A percentile compares a stretch with the other conserved stretches of the same genome.
phyloP scores from a whole-genome alignment of 257 asterid genomes.

The Przewalskia tangutica region DNA sequence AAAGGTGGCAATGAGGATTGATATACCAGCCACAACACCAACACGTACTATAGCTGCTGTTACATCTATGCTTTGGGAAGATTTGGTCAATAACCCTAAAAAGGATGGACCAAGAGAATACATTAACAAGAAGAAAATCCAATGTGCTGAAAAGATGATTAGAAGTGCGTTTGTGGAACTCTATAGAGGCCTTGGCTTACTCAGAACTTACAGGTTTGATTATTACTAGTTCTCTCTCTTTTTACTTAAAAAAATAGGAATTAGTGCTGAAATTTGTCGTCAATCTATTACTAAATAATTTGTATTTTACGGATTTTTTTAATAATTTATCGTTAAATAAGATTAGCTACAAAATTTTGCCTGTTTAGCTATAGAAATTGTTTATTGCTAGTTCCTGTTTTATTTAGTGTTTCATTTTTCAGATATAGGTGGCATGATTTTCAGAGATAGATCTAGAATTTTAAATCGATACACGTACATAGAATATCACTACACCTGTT shows the following conservation, averaged over 20 bases:
- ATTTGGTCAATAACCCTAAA: slow-evolving; percentile 52
- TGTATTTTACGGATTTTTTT: too few relatives aligned
- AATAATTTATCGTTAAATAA: too few relatives aligned
- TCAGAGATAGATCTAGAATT: neutral
- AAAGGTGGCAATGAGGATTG: slow-evolving; percentile 54
- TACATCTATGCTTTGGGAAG: slow-evolving; percentile 84
- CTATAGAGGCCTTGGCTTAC: slow-evolving; percentile 78
- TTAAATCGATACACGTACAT: neutral
- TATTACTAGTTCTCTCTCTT: too few relatives aligned
- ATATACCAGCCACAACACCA: slow-evolving; percentile 87
- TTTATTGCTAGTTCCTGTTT: neutral
- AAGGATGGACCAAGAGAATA: slow-evolving; percentile 49
- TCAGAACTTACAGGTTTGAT: slow-evolving; percentile 61
- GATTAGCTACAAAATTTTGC: neutral
- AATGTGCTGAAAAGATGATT: slow-evolving; percentile 88
- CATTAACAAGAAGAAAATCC: slow-evolving; percentile 57
- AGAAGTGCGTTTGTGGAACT: slow-evolving; percentile 91
- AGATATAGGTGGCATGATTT: neutral
- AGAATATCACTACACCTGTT: neutral
- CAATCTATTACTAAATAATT: neutral
- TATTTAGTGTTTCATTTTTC: neutral
- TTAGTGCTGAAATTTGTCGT: neutral
- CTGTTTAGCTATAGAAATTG: neutral
- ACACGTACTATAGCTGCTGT: slow-evolving; percentile 62
- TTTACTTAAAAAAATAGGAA: too few relatives aligned